Evolutionary conservation across 352 stramenopile genomes (phyloP), one percentile per base, ranked within the genome.

Genomic region (Phytophthora sp.): DNA sequence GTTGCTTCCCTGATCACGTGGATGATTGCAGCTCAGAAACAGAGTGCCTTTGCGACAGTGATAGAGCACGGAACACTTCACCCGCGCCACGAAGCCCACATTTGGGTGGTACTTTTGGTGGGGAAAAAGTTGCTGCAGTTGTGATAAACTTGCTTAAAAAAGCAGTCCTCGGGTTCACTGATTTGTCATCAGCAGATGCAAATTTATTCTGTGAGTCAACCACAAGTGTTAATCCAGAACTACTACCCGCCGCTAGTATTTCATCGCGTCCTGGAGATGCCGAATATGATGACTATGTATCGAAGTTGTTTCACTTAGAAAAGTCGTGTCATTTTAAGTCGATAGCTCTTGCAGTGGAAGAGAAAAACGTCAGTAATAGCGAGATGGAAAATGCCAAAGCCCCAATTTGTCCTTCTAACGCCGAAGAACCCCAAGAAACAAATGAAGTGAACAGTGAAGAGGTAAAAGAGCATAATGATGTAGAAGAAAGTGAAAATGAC

Each of bases 241-340:
- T 34, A 27, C 5, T 3, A 42, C 23, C 34, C 12, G 17, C 4
- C 4, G 9, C 18, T 15, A 18, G 26, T 41, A 34, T 13, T 9
- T n/a, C 12, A 2, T 50, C 51, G 23, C 60, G 56, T 18, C 48
- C 67, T 23, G 76, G 63, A 20, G 74, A 82, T 42, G 44, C 35
- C 5, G 70, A 76, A 9, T 85, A 81, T 31, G 57, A 70, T 2
- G 54, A 68, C 15, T 85, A 77, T 41, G 61, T 82, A 13, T 54
- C 61, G 13, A 57, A 38, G 11, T n/a, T 77, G 5, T 27, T 76
- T 37, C 60, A 57, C 12, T 59, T 53, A 37, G 74, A 79, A 32
- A 54, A 49, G 8, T 66, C 50, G 17, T 81, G 57, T 23, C 64
- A 67, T 48, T 80, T 71, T 32, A 77, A 78, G 50, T 26, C 45